Base-by-base conservation (phyloP, 106 monocot species). In the Allium fistulosum region DNA sequence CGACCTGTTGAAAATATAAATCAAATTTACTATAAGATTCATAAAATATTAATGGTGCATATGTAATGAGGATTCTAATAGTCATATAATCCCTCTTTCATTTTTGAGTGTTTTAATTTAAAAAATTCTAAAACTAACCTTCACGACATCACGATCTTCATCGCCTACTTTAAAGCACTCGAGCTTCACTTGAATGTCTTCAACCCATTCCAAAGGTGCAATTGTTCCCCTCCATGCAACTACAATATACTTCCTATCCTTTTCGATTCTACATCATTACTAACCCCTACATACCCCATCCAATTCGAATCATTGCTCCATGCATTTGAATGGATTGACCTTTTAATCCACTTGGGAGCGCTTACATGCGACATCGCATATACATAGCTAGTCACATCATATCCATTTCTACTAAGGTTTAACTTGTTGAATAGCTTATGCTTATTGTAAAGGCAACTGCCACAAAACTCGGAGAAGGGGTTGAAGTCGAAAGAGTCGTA, bases 401-500 rank as follows among this genome's bases (percentile, higher is more conserved):
- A 92, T 16, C 76, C 74, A 61, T 66, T 56, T 16, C 46, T 57
- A 28, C 66, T 7, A 18, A 92, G 78, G 48, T 82, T 80, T 15
- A 83, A 68, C 58, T 67, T 63, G 45, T 67, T 45, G 7, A 92
- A 61, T 45, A 92, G 74, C n/a, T 71, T 62, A 68, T 10, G 0
- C 18, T 61, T 71, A 58, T 76, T 73, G 76, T 78, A 88, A 48
- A 77, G 63, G 75, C 78, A 81, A 76, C 80, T 81, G 69, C 92
- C 85, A 48, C 78, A 76, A 72, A 58, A 82, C 14, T 55, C 60
- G 11, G 87, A 87, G 49, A 61, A 63, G 9, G 67, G 85, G 71
- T 92, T 69, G 68, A 63, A 74, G 72, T 88, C 83, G 77, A 93
- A 93, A 65, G 79, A 80, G 67, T 93, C 92, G 67, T 93, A 88